Base-by-base conservation (phyloP, 2,329 filamentous ascomycete genomes). In the Neonectria punicea region DNA sequence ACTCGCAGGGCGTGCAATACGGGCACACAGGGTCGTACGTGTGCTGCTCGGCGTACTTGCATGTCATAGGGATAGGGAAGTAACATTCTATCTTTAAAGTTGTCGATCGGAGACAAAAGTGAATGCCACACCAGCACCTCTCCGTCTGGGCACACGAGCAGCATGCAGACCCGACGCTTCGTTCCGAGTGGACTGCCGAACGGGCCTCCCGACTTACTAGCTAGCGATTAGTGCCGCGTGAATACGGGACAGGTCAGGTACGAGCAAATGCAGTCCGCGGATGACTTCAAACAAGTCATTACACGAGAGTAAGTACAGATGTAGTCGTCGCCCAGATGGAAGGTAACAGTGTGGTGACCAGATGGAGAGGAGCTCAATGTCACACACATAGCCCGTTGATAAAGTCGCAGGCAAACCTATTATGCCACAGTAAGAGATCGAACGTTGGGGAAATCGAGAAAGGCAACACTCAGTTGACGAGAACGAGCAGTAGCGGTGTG, bases 401-500 rank as follows among this genome's bases (percentile, higher is more conserved):
- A 20, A 5, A 51, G 49, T 20, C 18, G 11, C n/a, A 20, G 10
- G 11, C 11, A 34, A 50, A 30, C 28, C 16, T 20, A n/a, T n/a
- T 34, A 5, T 13, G 4, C 18, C 49, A 34, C 30, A 34, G 49
- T 51, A 16, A 51, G 32, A 13, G n/a, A 4, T 20, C 34, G 34
- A 16, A 36, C 18, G 11, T 41, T 28, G 13, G 6, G 14, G 30
- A 41, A 58, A 20, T 36, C 36, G 28, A 36, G 55, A 18, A 49
- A 44, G 36, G 13, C 30, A 34, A 22, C 28, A 16, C 55, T 59
- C 28, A 18, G 20, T 30, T 30, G 50, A 44, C 39, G 56, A 46
- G 46, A 51, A 59, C 51, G 46, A 51, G 44, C 51, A 58, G 46
- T 51, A 50, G 57, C 43, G 60, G 61, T 59, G 59, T 57, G 44